A percentile compares a stretch with the other conserved stretches of the same genome.
Conservation (phyloP, 805 yeast genomes). For the Wickerhamomyces subpelliculosus region DNA sequence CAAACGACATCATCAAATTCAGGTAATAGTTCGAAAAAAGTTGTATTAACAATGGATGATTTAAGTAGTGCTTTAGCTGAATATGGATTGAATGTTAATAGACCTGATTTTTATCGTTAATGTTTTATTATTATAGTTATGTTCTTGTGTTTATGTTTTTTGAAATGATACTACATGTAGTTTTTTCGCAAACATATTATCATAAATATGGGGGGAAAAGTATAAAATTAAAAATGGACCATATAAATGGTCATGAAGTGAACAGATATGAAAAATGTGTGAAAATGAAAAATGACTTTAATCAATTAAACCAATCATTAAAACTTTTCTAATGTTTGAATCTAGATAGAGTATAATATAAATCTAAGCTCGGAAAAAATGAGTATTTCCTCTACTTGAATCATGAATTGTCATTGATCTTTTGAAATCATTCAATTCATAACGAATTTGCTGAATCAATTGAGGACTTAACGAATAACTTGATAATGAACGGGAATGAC, state of each 20-base stretch:
- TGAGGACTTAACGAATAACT: slow-evolving; percentile 37
- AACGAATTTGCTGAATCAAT: slow-evolving; percentile 48
- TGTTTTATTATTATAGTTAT: too few relatives aligned
- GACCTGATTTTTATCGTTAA: slow-evolving; percentile 92
- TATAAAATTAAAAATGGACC: too few relatives aligned
- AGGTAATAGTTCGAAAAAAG: slow-evolving; percentile 57
- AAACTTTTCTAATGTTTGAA: not conserved
- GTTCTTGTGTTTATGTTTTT: not conserved
- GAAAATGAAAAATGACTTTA: too few relatives aligned
- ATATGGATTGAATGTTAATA: slow-evolving; percentile 80
- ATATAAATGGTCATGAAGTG: too few relatives aligned
- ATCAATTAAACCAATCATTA: too few relatives aligned
- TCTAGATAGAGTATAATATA: not conserved
- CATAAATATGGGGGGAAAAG: too few relatives aligned
- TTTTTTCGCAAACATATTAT: too few relatives aligned
- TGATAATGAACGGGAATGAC: slow-evolving; percentile 42
- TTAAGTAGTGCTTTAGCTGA: slow-evolving; percentile 88
- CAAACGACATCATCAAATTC: slow-evolving; percentile 24
- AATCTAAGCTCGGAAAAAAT: slow-evolving; percentile 42
- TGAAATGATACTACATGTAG: too few relatives aligned
- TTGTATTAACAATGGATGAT: slow-evolving; percentile 89
- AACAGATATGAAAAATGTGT: too few relatives aligned
- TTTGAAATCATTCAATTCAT: slow-evolving; percentile 60
- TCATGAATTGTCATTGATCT: slow-evolving; percentile 68
- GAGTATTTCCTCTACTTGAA: slow-evolving; percentile 53